These are phyloP conservation scores for Sporothrix humicola DNA, from an alignment of 2,329 filamentous ascomycete genomes.

Conservation along the genomic window DNA sequence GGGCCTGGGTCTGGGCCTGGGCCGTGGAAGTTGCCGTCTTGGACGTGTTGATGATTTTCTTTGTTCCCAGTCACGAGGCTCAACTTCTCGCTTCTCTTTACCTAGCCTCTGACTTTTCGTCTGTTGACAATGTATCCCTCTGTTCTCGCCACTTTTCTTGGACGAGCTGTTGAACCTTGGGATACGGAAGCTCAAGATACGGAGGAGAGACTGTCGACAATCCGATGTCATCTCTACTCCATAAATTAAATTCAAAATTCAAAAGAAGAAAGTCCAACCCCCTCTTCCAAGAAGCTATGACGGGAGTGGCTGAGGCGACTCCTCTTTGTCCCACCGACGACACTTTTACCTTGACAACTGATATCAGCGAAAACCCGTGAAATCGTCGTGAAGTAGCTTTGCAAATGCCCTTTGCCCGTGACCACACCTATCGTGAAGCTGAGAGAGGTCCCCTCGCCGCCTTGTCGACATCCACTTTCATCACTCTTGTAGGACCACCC, in stretches of 20 bases:
- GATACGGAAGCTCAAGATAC: background rate
- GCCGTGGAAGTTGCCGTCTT: background rate
- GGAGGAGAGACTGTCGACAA: background rate
- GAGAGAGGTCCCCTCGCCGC: background rate
- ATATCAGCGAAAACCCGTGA: background rate
- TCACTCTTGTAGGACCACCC: background rate
- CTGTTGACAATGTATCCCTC: too few relatives aligned
- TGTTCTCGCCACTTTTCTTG: background rate
- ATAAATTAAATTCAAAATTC: background rate
- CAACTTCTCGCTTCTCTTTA: background rate
- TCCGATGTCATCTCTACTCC: too few relatives aligned
- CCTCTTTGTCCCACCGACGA: background rate
- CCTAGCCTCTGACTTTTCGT: background rate
- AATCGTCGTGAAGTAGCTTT: background rate
- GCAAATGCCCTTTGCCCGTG: background rate
- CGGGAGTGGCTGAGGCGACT: background rate
- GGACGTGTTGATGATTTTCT: background rate
- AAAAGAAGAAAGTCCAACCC: background rate
- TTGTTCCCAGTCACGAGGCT: background rate
- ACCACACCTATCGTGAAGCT: background rate
- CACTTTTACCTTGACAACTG: background rate
- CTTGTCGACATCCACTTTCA: background rate
- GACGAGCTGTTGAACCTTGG: background rate
- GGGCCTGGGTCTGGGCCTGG: background rate
- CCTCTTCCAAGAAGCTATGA: background rate